Conservation (phyloP, 257 asterid genomes). For the Lavandula angustifolia region DNA sequence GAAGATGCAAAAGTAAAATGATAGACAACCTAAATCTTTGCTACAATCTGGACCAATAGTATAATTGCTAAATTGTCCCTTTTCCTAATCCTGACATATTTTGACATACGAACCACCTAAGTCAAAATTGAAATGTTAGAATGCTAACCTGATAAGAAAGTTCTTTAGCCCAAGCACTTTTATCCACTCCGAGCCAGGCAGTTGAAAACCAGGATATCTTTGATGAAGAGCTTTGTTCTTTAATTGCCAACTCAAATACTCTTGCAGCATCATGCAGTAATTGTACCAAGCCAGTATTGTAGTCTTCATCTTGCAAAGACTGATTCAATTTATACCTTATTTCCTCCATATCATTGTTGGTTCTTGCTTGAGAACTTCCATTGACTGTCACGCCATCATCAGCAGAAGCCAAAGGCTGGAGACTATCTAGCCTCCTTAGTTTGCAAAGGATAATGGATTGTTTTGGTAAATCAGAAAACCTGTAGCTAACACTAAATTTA, state of each 20-base stretch:
- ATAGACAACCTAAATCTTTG: constrained; percentile 21
- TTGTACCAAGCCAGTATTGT: constrained; percentile 71
- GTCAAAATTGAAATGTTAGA: not conserved
- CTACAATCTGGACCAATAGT: constrained; percentile 13
- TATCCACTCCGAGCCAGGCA: constrained; percentile 92
- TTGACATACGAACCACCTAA: not conserved
- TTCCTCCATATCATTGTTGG: constrained; percentile 57
- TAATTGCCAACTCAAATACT: constrained; percentile 80
- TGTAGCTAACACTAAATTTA: constrained; percentile 38
- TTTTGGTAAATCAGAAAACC: constrained; percentile 39
- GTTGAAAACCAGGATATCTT: constrained; percentile 84
- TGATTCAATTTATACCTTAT: constrained; percentile 64
- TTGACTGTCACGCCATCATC: constrained; percentile 86
- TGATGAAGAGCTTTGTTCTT: constrained; percentile 61
- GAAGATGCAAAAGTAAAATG: constrained; percentile 15
- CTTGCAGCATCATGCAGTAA: constrained; percentile 95
- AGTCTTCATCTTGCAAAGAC: constrained; percentile 78
- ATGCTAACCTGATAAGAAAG: constrained; percentile 86
- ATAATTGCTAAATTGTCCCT: not conserved
- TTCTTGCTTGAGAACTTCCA: constrained; percentile 62
- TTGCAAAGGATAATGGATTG: constrained; percentile 41
- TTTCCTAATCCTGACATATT: too few species aligned
- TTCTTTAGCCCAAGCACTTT: constrained; percentile 76
- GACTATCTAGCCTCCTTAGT: constrained; percentile 49
- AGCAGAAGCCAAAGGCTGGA: constrained; percentile 69